Conservation (phyloP, 768 basidiomycete genomes). For the Mycena maculata region DNA sequence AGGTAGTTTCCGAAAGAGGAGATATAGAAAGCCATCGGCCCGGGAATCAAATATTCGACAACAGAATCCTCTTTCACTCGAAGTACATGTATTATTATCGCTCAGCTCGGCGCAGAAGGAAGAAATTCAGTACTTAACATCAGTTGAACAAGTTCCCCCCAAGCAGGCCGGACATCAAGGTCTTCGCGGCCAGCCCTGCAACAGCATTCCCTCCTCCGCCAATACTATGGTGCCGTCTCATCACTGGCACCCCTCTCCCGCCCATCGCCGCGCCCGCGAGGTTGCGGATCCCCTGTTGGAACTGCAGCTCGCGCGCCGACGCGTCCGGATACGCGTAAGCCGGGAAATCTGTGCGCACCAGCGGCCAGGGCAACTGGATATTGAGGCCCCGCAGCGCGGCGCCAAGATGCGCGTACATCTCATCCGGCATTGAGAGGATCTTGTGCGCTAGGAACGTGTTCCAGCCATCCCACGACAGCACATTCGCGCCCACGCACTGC, state of each 20-base stretch:
- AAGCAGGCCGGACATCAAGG: conserved; percentile 22
- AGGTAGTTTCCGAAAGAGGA: no score
- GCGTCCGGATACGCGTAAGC: conserved; percentile 33
- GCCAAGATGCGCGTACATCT: conserved; percentile 29
- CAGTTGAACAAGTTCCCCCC: conserved; percentile 22
- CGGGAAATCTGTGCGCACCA: conserved; percentile 29
- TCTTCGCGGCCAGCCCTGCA: background rate
- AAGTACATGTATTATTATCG: no score
- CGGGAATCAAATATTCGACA: no score
- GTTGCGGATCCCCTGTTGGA: conserved; percentile 28
- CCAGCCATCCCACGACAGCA: conserved; percentile 35
- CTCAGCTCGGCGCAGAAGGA: no score
- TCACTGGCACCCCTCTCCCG: no score
- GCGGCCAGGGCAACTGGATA: conserved; percentile 31
- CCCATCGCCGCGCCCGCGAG: conserved; percentile 26
- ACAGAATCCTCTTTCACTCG: no score
- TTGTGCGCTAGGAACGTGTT: conserved; percentile 36
- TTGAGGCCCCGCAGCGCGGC: conserved; percentile 19
- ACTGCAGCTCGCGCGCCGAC: conserved; percentile 33
- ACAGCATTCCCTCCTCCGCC: background rate
- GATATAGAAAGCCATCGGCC: no score
- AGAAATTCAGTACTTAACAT: no score
- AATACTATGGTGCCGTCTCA: background rate
- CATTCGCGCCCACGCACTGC: conserved; percentile 26
- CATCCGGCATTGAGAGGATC: conserved; percentile 29